Base-by-base conservation (phyloP, 768 basidiomycete species). In the Calocybe cyanea region DNA sequence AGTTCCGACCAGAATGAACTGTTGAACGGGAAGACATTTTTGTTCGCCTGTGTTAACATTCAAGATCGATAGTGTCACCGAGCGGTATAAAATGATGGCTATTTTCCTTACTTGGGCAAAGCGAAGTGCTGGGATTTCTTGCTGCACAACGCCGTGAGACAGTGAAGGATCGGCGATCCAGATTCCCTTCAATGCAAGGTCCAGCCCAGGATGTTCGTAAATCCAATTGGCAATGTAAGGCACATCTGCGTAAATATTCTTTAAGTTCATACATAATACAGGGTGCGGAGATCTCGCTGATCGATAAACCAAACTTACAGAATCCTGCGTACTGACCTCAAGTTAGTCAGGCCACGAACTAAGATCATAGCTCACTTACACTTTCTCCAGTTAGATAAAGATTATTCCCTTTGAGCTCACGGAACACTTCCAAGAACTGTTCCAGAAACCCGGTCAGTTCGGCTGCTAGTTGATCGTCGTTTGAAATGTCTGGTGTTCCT, bases 181-280 rank as follows among this genome's bases (percentile, higher is more conserved):
- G 32, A 83, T 77, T 0, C 84, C 85, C 54, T 78, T 77, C 32
- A 86, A 63, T 21, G 59, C 56, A 4, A 71, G 53, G 30, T 74
- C 69, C 10, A 86, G 64, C 25, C 80, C 80, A 1, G 80, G 77
- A 43, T 85, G 72, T 46, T 80, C 77, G 48, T 81, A 86, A 33
- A 87, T 80, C 60, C 72, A 82, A 58, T 85, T 81, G 10, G 85
- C 85, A 45, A 83, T 81, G 57, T 86, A 83, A 0, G 71, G 67
- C 17, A 70, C 66, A 50, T 66, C 65, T 67, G 32, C 13, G 11
- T 15, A 42, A 23, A 33, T 8, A 21, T 49, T 36, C 8, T 23
- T 20, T 7, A 21, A 9, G 8, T n/a, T n/a, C 20, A 13, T 10
- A 46, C 20, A 23, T 4, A 18, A 43, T 25, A 1, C 25, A 20